phyloP scores from a whole-genome alignment of 1,284 basidiomycete genomes.

The Leccinum fuscescens region DNA sequence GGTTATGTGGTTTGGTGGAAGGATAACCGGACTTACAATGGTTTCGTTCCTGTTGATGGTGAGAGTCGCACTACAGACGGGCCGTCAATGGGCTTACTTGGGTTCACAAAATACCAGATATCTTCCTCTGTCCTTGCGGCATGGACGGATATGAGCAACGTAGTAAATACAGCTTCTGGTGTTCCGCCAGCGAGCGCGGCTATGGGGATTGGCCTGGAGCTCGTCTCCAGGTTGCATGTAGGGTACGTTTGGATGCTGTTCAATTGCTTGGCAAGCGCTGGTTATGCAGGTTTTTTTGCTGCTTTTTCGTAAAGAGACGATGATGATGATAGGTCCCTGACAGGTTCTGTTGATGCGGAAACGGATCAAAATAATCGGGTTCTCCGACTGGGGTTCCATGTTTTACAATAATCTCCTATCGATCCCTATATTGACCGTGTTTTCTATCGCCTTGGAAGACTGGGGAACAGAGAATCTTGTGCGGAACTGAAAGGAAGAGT shows the following conservation, averaged over 20 bases:
- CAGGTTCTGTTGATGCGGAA: constrained; percentile 96
- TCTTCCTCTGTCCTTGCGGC: constrained; percentile 96
- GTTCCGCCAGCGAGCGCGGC: constrained; percentile 43
- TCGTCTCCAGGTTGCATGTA: constrained; percentile 61
- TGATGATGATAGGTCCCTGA: not conserved
- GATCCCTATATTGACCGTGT: constrained; percentile 84
- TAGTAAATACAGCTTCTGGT: constrained; percentile 39
- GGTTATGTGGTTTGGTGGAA: constrained; percentile 94
- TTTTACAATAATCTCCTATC: constrained; percentile 98
- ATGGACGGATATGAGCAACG: constrained; percentile 79
- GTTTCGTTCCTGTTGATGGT: constrained; percentile 94
- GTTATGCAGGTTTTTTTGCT: constrained; percentile 67
- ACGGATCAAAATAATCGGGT: constrained; percentile 95
- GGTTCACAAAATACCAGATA: constrained; percentile 49
- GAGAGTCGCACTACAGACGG: constrained; percentile 14
- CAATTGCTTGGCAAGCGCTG: constrained; percentile 90
- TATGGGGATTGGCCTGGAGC: constrained; percentile 41
- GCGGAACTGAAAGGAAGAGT: constrained; percentile 61
- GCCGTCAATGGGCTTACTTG: not conserved
- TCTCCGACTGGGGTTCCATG: constrained; percentile 99
- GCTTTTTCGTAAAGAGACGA: constrained; percentile 9
- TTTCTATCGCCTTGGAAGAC: constrained; percentile 86
- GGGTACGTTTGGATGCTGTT: constrained; percentile 97
- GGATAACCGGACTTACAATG: constrained; percentile 85
- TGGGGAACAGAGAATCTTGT: constrained; percentile 82